Base-by-base conservation (phyloP, 371 early-diverging fungal species). In the Syncephalastrum contaminatum region DNA sequence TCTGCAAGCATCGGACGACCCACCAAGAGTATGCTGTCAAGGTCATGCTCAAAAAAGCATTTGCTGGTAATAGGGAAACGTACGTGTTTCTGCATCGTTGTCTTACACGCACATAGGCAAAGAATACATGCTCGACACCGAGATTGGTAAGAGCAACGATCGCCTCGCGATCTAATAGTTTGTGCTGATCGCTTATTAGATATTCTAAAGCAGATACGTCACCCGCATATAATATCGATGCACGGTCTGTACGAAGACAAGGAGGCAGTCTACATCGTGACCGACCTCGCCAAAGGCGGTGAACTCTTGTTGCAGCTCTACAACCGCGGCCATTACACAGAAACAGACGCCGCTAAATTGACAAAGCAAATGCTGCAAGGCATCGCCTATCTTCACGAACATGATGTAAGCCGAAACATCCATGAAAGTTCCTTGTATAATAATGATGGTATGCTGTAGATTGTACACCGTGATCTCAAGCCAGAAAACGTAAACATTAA, bases 401-500 rank as follows among this genome's bases (percentile, higher is more conserved):
- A 88, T 60, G 86, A 83, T 56, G 75, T 75, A 66, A 57, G 68
- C 44, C 6, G 25, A 47, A 12, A 47, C 15, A 53, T n/a, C n/a
- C n/a, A n/a, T n/a, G n/a, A n/a, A n/a, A n/a, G n/a, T n/a, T n/a
- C n/a, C n/a, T n/a, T n/a, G n/a, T 30, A 2, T 8, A 12, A 30
- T 12, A 30, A 12, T 12, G 7, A 12, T 20, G 12, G 43, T 18
- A 19, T 22, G 25, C 10, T 12, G 16, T 63, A 77, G 77, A 88
- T 94, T 59, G 93, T 91, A 25, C 94, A 96, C 60, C 79, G 96
- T 63, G 93, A 91, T 66, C 71, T 93, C 50, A 93, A 93, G 63
- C 88, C 90, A 46, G 93, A 93, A 68, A 93, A 92, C 68, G 77
- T 73, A 67, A 58, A 54, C 19, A 16, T 48, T 10, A 19, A 4